Base-by-base conservation (phyloP, 371 early-diverging fungal genomes). In the Mucor irregularis region DNA sequence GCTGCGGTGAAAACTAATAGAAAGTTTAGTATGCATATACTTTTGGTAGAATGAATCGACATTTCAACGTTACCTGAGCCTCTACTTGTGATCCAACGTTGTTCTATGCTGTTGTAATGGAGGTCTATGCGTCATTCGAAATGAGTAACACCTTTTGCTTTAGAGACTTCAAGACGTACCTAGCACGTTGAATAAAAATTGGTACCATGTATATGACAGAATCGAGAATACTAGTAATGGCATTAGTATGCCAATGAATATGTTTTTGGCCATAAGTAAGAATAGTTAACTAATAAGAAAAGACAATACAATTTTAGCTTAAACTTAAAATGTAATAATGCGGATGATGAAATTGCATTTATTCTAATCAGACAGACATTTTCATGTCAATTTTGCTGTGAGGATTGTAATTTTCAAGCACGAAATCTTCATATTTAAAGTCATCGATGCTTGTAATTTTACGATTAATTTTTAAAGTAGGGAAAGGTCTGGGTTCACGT, bases 301-400 rank as follows among this genome's bases (percentile, higher is more conserved):
- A 25, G n/a, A 24, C 22, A 42, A 31, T 31, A n/a, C 13, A 9
- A 25, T 3, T 3, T 22, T 17, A 25, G n/a, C n/a, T 38, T 9
- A 26, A 14, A 28, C 24, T 50, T 3, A 10, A 47, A 30, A 17
- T 40, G n/a, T 24, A 17, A 30, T 21, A 43, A 7, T 7, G 22
- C 30, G 29, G 29, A 22, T 35, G n/a, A n/a, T 46, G 17, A 28
- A 21, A 8, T 52, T 10, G 16, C 50, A 28, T 19, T 24, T 49
- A 25, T 35, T 31, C 1, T 48, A 22, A 11, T 72, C 84, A 94
- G 0, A 93, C 94, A 10, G 94, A 85, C 99, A 99, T 99, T 19
- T 88, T 80, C 99, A 99, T 99, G 35, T 85, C 87, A 39, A 99
- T 86, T 71, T 93, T 94, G 28, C 83, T 80, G 66, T 98, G 90